These are phyloP conservation scores for Quercus tomentella DNA, from an alignment of 331 rosid genomes.

Conservation along the genomic window DNA sequence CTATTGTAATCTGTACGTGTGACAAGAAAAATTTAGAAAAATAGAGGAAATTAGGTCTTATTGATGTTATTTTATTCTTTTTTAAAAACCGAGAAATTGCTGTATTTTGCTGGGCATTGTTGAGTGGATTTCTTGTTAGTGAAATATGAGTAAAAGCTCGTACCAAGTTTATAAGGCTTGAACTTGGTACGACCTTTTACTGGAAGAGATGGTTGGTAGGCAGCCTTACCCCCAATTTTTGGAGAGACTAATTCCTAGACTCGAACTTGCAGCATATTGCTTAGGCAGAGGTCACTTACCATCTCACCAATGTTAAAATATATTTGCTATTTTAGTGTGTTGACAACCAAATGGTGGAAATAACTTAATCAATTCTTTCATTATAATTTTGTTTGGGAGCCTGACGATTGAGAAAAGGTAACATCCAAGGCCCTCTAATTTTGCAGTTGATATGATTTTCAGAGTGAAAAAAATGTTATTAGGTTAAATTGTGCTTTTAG, in stretches of 20 bases:
- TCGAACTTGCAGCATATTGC: too few species aligned
- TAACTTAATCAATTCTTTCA: too few species aligned
- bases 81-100: neutral
- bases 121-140: neutral
- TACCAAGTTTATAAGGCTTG: too few species aligned
- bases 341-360: neutral
- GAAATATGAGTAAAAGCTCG: neutral
- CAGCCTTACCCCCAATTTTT: too few species aligned
- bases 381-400: neutral
- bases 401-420: neutral
- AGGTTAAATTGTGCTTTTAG: neutral
- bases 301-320: neutral
- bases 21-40: neutral
- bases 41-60: neutral
- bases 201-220: too few species aligned
- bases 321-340: neutral
- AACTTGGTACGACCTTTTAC: too few species aligned
- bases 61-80: neutral
- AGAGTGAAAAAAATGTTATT: neutral
- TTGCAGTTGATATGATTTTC: neutral
- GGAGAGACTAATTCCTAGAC: too few species aligned
- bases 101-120: neutral
- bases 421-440: neutral
- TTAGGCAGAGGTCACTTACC: too few species aligned
- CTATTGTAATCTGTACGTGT: neutral